Percentiles rank a stretch among this genome's conserved stretches.
Conservation (phyloP, 2,329 filamentous ascomycete species). For the Diaporthe sp. region DNA sequence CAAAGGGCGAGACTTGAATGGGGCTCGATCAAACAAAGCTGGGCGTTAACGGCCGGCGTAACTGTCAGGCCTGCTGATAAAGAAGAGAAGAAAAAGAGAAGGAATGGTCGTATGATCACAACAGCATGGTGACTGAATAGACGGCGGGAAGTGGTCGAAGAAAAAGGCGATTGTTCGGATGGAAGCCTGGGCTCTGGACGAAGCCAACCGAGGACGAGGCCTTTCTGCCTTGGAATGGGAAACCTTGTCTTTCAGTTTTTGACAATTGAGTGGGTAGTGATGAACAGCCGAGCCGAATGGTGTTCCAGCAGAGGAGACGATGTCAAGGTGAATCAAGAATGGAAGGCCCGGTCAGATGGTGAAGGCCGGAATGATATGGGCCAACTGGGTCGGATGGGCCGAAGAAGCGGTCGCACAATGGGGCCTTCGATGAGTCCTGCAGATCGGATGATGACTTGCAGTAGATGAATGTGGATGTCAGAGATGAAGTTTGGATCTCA, state of each 20-base stretch:
- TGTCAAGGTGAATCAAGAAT: constrained; percentile 2
- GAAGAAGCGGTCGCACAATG: constrained; percentile 20
- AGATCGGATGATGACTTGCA: constrained; percentile 35
- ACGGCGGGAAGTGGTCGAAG: constrained; percentile 2
- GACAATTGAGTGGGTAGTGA: constrained; percentile 18
- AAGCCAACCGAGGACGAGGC: constrained; percentile 29
- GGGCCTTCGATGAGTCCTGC: constrained; percentile 16
- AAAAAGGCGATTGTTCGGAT: background rate
- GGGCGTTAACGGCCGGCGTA: constrained; percentile 39
- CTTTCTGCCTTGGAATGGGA: constrained; percentile 18
- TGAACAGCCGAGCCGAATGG: background rate
- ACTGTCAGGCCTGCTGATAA: constrained; percentile 42
- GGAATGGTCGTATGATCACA: constrained; percentile 35
- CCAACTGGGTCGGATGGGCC: constrained; percentile 25
- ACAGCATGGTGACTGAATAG: constrained; percentile 39
- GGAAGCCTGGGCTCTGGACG: constrained; percentile 19
- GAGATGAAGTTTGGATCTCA: background rate
- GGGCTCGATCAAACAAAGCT: constrained; percentile 36
- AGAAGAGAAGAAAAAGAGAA: constrained; percentile 37
- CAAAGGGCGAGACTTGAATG: constrained; percentile 22
- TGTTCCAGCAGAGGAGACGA: background rate
- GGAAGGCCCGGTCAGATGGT: constrained; percentile 5
- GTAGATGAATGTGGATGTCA: constrained; percentile 19
- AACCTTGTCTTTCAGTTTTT: background rate
- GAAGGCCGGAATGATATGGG: constrained; percentile 10